Percentiles rank a stretch among this genome's conserved stretches.
These are phyloP conservation scores for Dactylonectria estremocensis DNA, from an alignment of 2,329 filamentous ascomycete species.

Conservation along the genomic window DNA sequence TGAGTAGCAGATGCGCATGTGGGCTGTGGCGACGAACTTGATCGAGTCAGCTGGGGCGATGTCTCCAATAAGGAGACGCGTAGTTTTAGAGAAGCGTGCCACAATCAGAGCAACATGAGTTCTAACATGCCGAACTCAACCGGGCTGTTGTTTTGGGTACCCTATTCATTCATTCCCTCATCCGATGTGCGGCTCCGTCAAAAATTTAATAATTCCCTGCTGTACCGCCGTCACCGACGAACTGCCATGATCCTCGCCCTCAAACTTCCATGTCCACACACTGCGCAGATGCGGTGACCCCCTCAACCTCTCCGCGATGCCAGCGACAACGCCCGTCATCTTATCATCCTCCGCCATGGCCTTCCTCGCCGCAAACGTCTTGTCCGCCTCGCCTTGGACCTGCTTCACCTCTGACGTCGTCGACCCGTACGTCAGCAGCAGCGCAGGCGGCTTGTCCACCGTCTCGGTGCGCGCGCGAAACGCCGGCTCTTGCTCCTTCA, in stretches of 20 bases:
- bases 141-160: no score
- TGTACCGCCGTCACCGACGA: constrained; percentile 41
- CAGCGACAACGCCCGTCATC: constrained; percentile 40
- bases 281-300: constrained; percentile 35
- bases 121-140: no score
- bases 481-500: constrained; percentile 49
- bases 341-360: constrained; percentile 44
- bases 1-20: constrained; percentile 95
- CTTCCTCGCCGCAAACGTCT: constrained; percentile 49
- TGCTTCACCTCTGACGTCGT: constrained; percentile 51
- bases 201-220: constrained; percentile 42
- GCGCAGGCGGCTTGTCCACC: constrained; percentile 44
- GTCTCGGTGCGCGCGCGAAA: constrained; percentile 43
- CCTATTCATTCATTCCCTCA: background rate
- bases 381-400: constrained; percentile 47
- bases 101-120: no score
- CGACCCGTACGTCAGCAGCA: constrained; percentile 53
- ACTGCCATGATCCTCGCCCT: constrained; percentile 47
- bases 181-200: constrained; percentile 33
- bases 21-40: constrained; percentile 89
- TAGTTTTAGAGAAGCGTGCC: no score
- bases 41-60: constrained; percentile 90
- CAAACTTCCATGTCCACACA: constrained; percentile 45
- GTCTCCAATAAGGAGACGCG: no score
- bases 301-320: constrained; percentile 36